Percentiles rank a stretch among this genome's conserved stretches.
phyloP scores from a whole-genome alignment of 208 protist genomes.

The Endotrypanum monterogeii region DNA sequence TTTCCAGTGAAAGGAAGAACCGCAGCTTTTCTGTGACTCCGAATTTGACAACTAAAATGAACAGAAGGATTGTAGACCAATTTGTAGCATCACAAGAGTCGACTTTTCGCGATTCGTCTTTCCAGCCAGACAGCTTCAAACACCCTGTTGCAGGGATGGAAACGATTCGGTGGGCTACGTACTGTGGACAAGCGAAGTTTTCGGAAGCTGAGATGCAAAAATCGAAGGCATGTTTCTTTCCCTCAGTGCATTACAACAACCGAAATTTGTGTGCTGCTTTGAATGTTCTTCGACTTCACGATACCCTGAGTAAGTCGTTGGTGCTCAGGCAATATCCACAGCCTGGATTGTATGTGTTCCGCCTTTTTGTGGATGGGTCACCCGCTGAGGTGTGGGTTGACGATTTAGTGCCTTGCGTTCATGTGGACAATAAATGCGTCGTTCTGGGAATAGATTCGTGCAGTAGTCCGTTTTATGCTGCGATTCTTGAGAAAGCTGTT shows the following conservation, averaged over 20 bases:
- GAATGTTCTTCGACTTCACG: conserved; percentile 41
- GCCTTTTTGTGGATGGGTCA: conserved; percentile 34
- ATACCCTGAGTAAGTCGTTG: conserved; percentile 9
- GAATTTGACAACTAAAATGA: neutral
- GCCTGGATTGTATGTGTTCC: conserved; percentile 28
- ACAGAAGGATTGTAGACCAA: conserved; percentile 9
- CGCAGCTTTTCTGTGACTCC: neutral
- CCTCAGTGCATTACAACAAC: conserved; percentile 51
- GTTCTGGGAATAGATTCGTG: conserved; percentile 44
- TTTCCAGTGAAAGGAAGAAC: conserved; percentile 11
- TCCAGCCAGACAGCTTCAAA: conserved; percentile 7
- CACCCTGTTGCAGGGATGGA: conserved; percentile 12
- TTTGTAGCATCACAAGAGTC: conserved; percentile 17
- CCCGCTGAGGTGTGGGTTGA: conserved; percentile 53
- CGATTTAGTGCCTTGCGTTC: conserved; percentile 53
- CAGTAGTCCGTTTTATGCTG: conserved; percentile 54
- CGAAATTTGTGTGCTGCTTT: conserved; percentile 49
- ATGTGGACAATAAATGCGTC: conserved; percentile 7
- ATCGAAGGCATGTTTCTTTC: conserved; percentile 5
- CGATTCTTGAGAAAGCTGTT: conserved; percentile 71
- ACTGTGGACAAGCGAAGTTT: neutral
- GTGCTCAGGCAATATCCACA: conserved; percentile 4
- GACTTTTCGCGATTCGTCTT: conserved; percentile 20
- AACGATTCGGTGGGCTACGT: conserved; percentile 23
- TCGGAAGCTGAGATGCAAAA: neutral